phyloP scores from a whole-genome alignment of 2,329 filamentous ascomycete genomes.

The Penicillium thymicola region DNA sequence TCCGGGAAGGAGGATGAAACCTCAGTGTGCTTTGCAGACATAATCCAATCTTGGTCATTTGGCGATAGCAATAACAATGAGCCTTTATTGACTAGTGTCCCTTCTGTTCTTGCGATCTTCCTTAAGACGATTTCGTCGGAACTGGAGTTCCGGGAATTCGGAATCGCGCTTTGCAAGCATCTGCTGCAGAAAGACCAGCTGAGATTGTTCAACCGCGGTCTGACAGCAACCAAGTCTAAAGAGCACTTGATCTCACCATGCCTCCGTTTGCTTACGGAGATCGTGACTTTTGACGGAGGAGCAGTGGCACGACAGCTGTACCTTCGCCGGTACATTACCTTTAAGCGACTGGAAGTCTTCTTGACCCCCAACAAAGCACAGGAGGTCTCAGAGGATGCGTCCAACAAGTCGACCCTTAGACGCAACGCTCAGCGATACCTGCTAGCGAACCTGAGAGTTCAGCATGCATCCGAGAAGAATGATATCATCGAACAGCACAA shows the following conservation, averaged over 20 bases:
- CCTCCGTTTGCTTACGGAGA: slow-evolving; percentile 77
- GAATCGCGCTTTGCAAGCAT: slow-evolving; percentile 74
- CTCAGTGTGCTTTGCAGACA: slow-evolving; percentile 66
- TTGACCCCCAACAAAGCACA: slow-evolving; percentile 63
- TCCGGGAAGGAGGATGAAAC: slow-evolving; percentile 52
- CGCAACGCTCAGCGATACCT: slow-evolving; percentile 81
- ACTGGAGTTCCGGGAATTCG: slow-evolving; percentile 71
- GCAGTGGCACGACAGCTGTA: slow-evolving; percentile 74
- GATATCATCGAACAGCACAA: slow-evolving; percentile 76
- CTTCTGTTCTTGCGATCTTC: slow-evolving; percentile 76
- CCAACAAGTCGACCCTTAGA: slow-evolving; percentile 71
- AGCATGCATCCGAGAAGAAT: slow-evolving; percentile 72
- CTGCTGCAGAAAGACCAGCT: slow-evolving; percentile 77
- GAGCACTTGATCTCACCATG: slow-evolving; percentile 87
- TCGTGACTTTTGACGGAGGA: slow-evolving; percentile 83
- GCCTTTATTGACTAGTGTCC: slow-evolving; percentile 72
- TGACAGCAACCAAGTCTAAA: slow-evolving; percentile 77
- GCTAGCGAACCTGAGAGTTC: slow-evolving; percentile 71
- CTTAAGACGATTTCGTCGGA: slow-evolving; percentile 72
- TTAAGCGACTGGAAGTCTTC: slow-evolving; percentile 76
- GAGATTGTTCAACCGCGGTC: slow-evolving; percentile 72
- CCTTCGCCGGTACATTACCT: slow-evolving; percentile 70
- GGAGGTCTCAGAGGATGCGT: slow-evolving; percentile 60
- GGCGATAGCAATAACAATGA: slow-evolving; percentile 78
- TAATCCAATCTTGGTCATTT: slow-evolving; percentile 86